Percentiles rank a stretch among this genome's conserved stretches.
phyloP scores from a whole-genome alignment of 352 stramenopile species.

The Phytophthora constricta region DNA sequence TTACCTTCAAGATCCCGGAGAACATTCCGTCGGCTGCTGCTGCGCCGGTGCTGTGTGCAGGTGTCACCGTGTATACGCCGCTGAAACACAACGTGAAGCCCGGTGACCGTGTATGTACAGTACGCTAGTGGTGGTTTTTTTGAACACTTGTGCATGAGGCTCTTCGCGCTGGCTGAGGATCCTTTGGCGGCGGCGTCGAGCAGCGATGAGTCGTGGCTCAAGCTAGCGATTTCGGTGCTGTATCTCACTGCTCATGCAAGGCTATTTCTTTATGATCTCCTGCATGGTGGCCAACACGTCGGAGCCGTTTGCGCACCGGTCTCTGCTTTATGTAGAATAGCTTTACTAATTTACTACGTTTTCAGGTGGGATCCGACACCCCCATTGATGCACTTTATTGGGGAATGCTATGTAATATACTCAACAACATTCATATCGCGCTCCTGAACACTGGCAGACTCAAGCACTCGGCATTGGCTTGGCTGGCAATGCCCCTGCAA shows the following conservation, averaged over 20 bases:
- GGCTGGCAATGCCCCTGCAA: constrained; percentile 50
- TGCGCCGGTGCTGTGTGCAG: too few species aligned
- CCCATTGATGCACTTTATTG: constrained; percentile 86
- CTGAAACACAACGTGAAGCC: too few species aligned
- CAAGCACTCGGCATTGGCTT: constrained; percentile 62
- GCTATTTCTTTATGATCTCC: constrained; percentile 87
- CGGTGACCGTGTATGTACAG: too few species aligned
- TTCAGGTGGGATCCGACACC: constrained; percentile 86
- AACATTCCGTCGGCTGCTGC: too few species aligned
- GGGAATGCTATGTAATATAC: constrained; percentile 80
- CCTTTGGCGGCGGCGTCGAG: constrained; percentile 31
- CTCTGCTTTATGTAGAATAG: constrained; percentile 83
- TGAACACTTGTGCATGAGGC: constrained; percentile 75
- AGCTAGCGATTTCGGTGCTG: constrained; percentile 76
- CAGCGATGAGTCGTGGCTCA: constrained; percentile 63
- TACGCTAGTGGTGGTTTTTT: constrained; percentile 83
- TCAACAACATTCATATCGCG: constrained; percentile 90
- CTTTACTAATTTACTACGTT: constrained; percentile 89
- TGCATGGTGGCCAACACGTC: constrained; percentile 82
- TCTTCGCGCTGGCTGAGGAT: constrained; percentile 73
- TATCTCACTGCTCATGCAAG: constrained; percentile 85
- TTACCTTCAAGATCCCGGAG: too few species aligned
- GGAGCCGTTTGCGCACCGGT: constrained; percentile 82
- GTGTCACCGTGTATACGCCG: too few species aligned
- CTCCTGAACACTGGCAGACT: constrained; percentile 89